A percentile compares a stretch with the other conserved stretches of the same genome.
These are phyloP conservation scores for Stemphylium beticola DNA, from an alignment of 2,329 filamentous ascomycete species.

Conservation along the genomic window DNA sequence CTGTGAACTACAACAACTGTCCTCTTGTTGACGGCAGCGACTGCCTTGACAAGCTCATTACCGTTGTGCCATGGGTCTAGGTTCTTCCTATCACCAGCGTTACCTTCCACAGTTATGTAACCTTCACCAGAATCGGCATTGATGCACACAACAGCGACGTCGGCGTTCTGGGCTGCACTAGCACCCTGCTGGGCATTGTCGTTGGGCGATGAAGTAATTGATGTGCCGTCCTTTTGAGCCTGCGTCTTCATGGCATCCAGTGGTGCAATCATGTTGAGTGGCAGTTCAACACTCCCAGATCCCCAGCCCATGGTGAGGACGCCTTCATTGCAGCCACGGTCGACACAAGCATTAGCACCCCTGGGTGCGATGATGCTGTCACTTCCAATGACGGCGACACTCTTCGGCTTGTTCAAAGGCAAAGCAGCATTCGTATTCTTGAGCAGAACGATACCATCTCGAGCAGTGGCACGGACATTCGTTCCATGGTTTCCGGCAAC, in stretches of 20 bases:
- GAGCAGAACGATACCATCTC: conserved; percentile 57
- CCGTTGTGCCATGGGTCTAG: conserved; percentile 56
- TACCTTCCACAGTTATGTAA: conserved; percentile 55
- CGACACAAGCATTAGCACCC: conserved; percentile 79
- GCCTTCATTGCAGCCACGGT: conserved; percentile 68
- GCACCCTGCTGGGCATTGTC: conserved; percentile 48
- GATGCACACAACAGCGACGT: conserved; percentile 56
- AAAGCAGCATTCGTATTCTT: conserved; percentile 73
- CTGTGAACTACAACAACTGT: conserved; percentile 50
- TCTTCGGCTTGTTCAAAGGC: conserved; percentile 72
- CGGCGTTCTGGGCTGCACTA: conserved; percentile 45
- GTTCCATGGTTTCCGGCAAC: conserved; percentile 51
- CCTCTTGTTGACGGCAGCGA: conserved; percentile 46
- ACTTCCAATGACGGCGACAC: conserved; percentile 69
- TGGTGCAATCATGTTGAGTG: conserved; percentile 52
- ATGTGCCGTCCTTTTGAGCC: conserved; percentile 47
- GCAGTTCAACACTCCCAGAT: conserved; percentile 59
- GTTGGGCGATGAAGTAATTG: conserved; percentile 47
- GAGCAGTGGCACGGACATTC: conserved; percentile 51
- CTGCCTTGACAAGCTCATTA: conserved; percentile 50
- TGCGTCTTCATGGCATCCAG: conserved; percentile 51
- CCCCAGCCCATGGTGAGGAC: conserved; percentile 74
- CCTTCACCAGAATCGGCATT: conserved; percentile 58
- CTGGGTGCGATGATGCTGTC: conserved; percentile 77
- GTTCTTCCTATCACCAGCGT: conserved; percentile 57